Percentiles rank a stretch among this genome's conserved stretches.
Evolutionary conservation across 2,329 filamentous ascomycete species (phyloP).

Genomic region (Alternaria sp.): DNA sequence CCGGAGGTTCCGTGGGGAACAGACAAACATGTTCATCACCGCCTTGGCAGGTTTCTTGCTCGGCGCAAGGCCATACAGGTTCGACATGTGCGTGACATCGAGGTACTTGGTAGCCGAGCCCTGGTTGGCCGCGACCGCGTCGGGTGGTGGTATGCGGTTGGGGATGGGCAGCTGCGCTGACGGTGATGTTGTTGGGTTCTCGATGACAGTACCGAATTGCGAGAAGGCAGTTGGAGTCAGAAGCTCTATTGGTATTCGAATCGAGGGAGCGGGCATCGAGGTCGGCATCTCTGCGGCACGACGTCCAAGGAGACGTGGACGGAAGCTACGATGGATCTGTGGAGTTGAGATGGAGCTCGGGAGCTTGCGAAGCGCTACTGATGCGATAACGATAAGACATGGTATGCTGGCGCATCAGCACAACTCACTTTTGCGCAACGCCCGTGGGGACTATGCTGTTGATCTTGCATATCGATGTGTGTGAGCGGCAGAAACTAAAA

Average conservation of each 20-base stretch:
- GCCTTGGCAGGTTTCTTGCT: slow-evolving; percentile 65
- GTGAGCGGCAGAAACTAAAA: background rate
- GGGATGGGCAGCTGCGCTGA: slow-evolving; percentile 55
- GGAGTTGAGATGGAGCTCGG: slow-evolving; percentile 17
- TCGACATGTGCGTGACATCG: slow-evolving; percentile 75
- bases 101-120: slow-evolving; percentile 87
- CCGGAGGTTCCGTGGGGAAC: slow-evolving; percentile 69
- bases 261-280: slow-evolving; percentile 51
- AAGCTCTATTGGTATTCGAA: slow-evolving; percentile 66
- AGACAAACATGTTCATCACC: slow-evolving; percentile 89
- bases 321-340: slow-evolving; percentile 7
- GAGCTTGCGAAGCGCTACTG: slow-evolving; percentile 25
- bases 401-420: background rate
- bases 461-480: no score
- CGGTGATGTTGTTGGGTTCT: slow-evolving; percentile 69
- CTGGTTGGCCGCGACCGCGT: slow-evolving; percentile 76
- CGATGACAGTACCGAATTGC: slow-evolving; percentile 82
- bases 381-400: slow-evolving; percentile 19
- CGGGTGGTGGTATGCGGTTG: slow-evolving; percentile 55
- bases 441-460: background rate
- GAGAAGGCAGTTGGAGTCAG: slow-evolving; percentile 75
- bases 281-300: slow-evolving; percentile 44
- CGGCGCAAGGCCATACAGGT: slow-evolving; percentile 74
- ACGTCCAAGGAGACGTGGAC: slow-evolving; percentile 2
- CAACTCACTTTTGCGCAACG: background rate